Conservation (phyloP, 208 protist species). For the Leishmania major region DNA sequence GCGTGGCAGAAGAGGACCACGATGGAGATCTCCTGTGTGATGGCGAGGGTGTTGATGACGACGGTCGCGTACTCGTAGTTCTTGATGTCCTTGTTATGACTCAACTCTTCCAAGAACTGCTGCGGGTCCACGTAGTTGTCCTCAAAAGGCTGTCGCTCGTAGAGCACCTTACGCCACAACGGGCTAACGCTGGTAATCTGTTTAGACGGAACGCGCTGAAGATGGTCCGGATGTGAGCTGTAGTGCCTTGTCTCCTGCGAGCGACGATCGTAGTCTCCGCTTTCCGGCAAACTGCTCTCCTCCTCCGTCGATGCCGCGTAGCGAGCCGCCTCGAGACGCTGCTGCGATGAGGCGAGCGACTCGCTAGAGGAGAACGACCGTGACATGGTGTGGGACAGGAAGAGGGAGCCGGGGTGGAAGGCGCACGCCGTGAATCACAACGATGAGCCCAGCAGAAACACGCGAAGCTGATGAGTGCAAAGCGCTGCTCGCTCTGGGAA, state of each 20-base stretch:
- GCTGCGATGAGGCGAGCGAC: conserved; percentile 21
- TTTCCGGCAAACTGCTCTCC: background rate
- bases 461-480: background rate
- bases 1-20: conserved; percentile 84
- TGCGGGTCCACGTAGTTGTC: conserved; percentile 90
- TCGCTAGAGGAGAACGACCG: conserved; percentile 6
- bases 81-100: conserved; percentile 78
- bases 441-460: background rate
- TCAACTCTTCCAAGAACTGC: conserved; percentile 82
- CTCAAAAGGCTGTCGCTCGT: conserved; percentile 85
- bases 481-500: background rate
- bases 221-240: background rate
- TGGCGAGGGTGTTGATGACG: conserved; percentile 78
- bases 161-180: conserved; percentile 84
- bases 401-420: background rate
- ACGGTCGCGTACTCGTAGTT: conserved; percentile 79
- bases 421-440: background rate
- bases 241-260: background rate
- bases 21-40: conserved; percentile 88
- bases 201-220: conserved; percentile 12
- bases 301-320: conserved; percentile 7
- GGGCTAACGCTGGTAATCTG: conserved; percentile 1
- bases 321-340: conserved; percentile 6
- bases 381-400: conserved; percentile 3
- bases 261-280: background rate